phyloP scores from a whole-genome alignment of 805 yeast genomes.

The Aciculoconidium aculeatum region DNA sequence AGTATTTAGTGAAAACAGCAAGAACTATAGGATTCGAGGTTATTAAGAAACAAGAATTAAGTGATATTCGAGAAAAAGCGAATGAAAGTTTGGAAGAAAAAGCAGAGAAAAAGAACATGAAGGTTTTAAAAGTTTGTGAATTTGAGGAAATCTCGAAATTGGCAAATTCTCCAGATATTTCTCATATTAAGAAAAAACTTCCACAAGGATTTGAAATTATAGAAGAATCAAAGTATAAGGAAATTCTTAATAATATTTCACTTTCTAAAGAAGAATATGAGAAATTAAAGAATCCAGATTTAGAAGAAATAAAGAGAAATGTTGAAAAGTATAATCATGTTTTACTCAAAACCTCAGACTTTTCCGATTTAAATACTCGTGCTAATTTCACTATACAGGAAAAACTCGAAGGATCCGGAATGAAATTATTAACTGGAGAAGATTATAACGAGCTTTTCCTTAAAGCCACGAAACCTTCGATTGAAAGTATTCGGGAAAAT shows the following conservation, averaged over 20 bases:
- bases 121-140: conserved; percentile 6
- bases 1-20: no score
- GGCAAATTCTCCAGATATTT: conserved; percentile 13
- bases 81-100: conserved; percentile 7
- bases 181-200: conserved; percentile 13
- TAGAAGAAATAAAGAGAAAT: conserved; percentile 1
- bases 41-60: no score
- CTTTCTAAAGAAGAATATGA: conserved; percentile 10
- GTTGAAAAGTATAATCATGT: conserved; percentile 1
- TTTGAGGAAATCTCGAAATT: conserved; percentile 6
- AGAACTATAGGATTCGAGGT: no score
- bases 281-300: conserved; percentile 6
- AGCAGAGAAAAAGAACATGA: conserved; percentile 7
- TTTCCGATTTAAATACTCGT: conserved; percentile 5
- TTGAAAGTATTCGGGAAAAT: conserved; percentile 14
- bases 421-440: conserved; percentile 15
- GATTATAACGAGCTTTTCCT: conserved; percentile 17
- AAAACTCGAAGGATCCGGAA: conserved; percentile 13
- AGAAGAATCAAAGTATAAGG: conserved; percentile 2
- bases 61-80: no score
- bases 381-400: conserved; percentile 13
- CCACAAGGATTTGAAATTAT: conserved; percentile 3
- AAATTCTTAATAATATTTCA: conserved; percentile 2
- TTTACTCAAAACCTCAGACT: conserved; percentile 2
- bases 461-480: conserved; percentile 13